Conservation (phyloP, 2,329 filamentous ascomycete species). For the Botryotinia calthae region DNA sequence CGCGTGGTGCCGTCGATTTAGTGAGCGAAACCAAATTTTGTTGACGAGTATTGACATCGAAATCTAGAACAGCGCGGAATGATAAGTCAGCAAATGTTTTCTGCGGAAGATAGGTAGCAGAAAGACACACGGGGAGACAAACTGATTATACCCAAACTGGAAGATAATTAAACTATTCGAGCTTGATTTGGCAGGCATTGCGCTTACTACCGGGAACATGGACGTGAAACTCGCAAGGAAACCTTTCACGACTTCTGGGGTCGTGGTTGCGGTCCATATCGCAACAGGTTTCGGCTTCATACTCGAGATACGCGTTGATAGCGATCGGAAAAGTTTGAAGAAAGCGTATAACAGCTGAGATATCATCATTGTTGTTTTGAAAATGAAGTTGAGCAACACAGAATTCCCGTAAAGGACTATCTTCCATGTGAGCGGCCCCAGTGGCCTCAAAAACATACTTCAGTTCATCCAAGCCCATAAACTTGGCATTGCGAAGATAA, state of each 20-base stretch:
- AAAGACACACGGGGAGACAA: not conserved
- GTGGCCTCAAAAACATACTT: no score
- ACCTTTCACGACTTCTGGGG: not conserved
- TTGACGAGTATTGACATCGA: not conserved
- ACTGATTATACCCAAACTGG: not conserved
- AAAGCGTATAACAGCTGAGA: no score
- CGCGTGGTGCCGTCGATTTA: not conserved
- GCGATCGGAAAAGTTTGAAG: no score
- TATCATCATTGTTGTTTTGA: no score
- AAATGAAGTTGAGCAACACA: no score
- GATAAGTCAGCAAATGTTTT: not conserved
- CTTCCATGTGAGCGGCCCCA: no score
- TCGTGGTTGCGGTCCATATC: no score
- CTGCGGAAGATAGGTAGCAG: not conserved
- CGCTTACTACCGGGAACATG: fast-evolving
- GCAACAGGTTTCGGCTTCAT: no score
- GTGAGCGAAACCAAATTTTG: not conserved
- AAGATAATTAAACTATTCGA: not conserved
- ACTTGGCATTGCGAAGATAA: not conserved
- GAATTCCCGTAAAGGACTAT: no score
- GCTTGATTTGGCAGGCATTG: not conserved
- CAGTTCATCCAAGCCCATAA: not conserved
- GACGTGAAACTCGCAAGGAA: not conserved
- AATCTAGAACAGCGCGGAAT: not conserved
- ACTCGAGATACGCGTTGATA: no score